Conservation (phyloP, 495 filamentous ascomycete species). For the Penicillium nucicola region DNA sequence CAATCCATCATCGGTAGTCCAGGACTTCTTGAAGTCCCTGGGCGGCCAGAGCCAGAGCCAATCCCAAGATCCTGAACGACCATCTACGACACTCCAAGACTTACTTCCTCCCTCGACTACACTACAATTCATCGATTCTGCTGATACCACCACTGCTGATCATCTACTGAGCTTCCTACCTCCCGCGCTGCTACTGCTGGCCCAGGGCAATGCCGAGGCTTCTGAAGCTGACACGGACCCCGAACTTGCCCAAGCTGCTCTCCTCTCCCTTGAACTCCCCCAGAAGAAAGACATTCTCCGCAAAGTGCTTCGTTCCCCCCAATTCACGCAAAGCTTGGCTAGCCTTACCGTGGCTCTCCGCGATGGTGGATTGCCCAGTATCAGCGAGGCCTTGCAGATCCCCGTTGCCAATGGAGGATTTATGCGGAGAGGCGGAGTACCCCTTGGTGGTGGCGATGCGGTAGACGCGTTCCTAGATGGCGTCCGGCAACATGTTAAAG, state of each 20-base stretch:
- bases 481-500: constrained; percentile 69
- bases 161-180: constrained; percentile 75
- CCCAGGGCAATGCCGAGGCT: constrained; percentile 59
- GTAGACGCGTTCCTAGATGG: constrained; percentile 89
- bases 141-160: constrained; percentile 63
- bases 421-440: constrained; percentile 66
- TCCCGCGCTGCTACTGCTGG: constrained; percentile 64
- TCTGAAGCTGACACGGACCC: constrained; percentile 61
- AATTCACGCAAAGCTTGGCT: constrained; percentile 81
- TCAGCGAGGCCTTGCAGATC: constrained; percentile 81
- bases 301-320: constrained; percentile 83
- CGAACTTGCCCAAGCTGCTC: constrained; percentile 64
- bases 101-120: constrained; percentile 75
- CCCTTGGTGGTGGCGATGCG: constrained; percentile 83
- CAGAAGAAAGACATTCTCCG: constrained; percentile 81
- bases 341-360: constrained; percentile 83
- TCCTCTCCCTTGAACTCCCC: constrained; percentile 65
- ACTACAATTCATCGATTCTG: constrained; percentile 68
- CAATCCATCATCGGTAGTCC: constrained; percentile 65
- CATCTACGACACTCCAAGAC: constrained; percentile 83
- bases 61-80: constrained; percentile 52
- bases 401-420: constrained; percentile 78
- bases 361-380: constrained; percentile 87
- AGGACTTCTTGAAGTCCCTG: constrained; percentile 85
- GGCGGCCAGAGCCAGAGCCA: constrained; percentile 49